Evolutionary conservation across 805 yeast genomes (phyloP), one percentile per base, ranked within the genome.

Genomic region (Blastobotrys parvus): DNA sequence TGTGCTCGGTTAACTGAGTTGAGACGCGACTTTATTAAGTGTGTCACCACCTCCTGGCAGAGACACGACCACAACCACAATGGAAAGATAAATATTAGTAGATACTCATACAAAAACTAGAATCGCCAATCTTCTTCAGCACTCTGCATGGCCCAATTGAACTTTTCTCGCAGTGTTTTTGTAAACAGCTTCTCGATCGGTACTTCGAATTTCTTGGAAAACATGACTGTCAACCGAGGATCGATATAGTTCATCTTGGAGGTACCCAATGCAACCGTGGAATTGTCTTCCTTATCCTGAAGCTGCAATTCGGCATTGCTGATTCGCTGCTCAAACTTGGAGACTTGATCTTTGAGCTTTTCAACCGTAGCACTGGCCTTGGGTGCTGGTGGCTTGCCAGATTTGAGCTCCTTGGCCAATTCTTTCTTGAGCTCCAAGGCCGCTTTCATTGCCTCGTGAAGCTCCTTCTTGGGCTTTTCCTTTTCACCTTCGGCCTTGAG

Each of bases 191-290:
- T 89, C 62, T 90, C 97, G 43, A 90, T 82, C 5, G 97, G 97
- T 17, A 90, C 96, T 43, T 77, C 71, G 59, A 68, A 87, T 63
- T 79, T 84, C 62, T 88, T 89, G 41, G 94, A 75, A 58, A 88
- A 90, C 73, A 84, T 78, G 19, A 87, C 96, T 0, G 94, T 79
- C 53, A 90, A 68, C 51, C 97, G 72, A 20, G 97, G 97, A 62
- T 90, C 97, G 47, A 90, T 90, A 69, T 90, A 90, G 63, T 90
- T 90, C 72, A 85, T 78, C 68, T 90, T 90, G 20, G 95, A 85
- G 0, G 97, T 90, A 38, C 95, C 88, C 51, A 90, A 68, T 0
- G 97, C 89, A 21, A 90, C 97, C 51, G 85, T 85, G 0, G 95
- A 85, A 60, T 89, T 89, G 59, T 88, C 97, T 60, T 90, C 95